Conservation (phyloP, 495 filamentous ascomycete genomes). For the Penicillium mononematosum region DNA sequence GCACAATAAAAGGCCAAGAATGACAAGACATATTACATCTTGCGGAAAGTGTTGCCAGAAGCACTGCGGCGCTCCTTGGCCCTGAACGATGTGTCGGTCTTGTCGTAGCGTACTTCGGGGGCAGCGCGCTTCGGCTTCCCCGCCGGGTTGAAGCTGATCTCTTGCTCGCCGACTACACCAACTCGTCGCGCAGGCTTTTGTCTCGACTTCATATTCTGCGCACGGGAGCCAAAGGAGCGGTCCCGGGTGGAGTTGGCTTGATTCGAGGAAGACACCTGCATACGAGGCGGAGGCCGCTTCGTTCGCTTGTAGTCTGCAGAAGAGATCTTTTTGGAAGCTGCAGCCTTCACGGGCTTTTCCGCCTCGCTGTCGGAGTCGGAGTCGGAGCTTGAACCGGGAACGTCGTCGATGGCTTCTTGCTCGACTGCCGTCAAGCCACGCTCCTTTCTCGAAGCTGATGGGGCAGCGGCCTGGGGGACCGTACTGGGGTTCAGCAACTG, state of each 20-base stretch:
- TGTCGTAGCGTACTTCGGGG: constrained; percentile 31
- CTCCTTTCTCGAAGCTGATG: constrained; percentile 35
- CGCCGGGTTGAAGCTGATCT: constrained; percentile 78
- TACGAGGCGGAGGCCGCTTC: constrained; percentile 55
- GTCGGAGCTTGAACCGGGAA: constrained; percentile 45
- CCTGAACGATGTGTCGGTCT: constrained; percentile 30
- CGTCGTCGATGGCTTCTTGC: constrained; percentile 56
- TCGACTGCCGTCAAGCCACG: constrained; percentile 67
- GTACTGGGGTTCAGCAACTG: constrained; percentile 83
- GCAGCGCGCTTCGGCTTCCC: constrained; percentile 50
- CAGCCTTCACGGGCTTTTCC: constrained; percentile 28
- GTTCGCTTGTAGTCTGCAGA: constrained; percentile 45
- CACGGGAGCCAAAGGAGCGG: constrained; percentile 69
- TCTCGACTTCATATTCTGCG: constrained; percentile 50
- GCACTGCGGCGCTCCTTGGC: constrained; percentile 52
- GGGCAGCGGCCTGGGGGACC: constrained; percentile 20
- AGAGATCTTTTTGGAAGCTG: constrained; percentile 60
- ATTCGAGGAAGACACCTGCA: constrained; percentile 57
- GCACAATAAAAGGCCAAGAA: constrained; percentile 1
- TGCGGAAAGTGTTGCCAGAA: constrained; percentile 53
- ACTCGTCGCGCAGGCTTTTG: constrained; percentile 45
- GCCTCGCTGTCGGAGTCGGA: constrained; percentile 43
- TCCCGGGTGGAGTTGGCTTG: constrained; percentile 46
- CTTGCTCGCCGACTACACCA: constrained; percentile 75
- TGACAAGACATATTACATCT: constrained; percentile 37